Evolutionary conservation across 2,329 filamentous ascomycete genomes (phyloP), one percentile per base, ranked within the genome.

Genomic region (Fusarium zealandicum): DNA sequence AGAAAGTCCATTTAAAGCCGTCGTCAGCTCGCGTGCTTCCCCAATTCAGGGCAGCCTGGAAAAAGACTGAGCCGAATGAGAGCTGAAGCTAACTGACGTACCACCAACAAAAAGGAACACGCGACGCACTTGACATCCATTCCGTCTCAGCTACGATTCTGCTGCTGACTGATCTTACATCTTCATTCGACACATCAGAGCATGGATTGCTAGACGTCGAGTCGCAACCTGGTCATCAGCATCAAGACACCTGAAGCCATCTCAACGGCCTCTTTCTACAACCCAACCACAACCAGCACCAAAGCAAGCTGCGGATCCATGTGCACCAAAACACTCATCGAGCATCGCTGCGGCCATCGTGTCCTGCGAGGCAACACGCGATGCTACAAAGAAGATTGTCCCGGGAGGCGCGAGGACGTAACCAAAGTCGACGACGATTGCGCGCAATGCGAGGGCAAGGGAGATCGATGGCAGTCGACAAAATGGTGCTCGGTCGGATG

Each of bases 401-500:
- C 66, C 1, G 70, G 65, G 3, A 64, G 68, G 22, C 65, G 59
- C 17, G 72, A 74, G 22, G 70, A 72, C 20, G 54, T 73, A 6
- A 61, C 65, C 13, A 48, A 63, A 39, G 67, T 72, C 40, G 48
- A 63, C 2, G 71, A 75, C 17, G 61, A 71, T 30, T 76, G 74
- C 50, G 60, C 70, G 32, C 69, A 71, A 40, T 76, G 74, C 52
- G 73, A 74, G 38, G 64, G 61, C 41, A 62, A 57, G n/a, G 61
- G 61, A 30, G 50, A 62, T 11, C 54, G 48, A 33, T 64, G 70
- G 44, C 64, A 61, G 36, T 76, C 73, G 6, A 68, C 72, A 6
- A 64, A 72, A 47, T 76, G 73, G 73, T 75, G 73, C 47, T 70
- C 69, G 3, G 68, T 72, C 13, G 72, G 72, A 42, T 74, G 72